Evolutionary conservation across 805 yeast species (phyloP).

Genomic region (Kuraishia molischiana): DNA sequence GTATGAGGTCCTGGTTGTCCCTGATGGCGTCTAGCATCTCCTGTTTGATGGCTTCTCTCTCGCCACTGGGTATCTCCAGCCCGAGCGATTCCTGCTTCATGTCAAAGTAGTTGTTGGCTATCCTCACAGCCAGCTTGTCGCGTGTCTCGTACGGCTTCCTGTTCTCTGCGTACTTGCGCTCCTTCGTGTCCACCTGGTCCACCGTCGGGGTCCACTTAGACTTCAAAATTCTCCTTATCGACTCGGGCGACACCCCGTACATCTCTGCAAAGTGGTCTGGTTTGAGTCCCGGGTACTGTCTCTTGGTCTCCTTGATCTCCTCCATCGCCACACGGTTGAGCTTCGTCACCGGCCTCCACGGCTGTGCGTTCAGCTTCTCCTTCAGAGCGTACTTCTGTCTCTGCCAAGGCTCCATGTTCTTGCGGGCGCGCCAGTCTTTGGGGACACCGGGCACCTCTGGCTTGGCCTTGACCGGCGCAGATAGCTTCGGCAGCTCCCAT

Average conservation of each 20-base stretch:
- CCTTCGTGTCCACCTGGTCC: conserved; percentile 34
- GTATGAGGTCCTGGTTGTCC: background rate
- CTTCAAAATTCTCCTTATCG: conserved; percentile 67
- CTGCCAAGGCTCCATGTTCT: conserved; percentile 54
- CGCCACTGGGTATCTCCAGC: conserved; percentile 19
- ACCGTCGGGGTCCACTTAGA: conserved; percentile 66
- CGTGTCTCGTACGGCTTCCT: conserved; percentile 16
- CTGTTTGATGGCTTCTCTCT: conserved; percentile 14
- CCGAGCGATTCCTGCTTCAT: conserved; percentile 16
- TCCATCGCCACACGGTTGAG: conserved; percentile 63
- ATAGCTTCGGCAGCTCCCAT: conserved; percentile 26
- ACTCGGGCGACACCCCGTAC: conserved; percentile 72
- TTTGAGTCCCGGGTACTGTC: conserved; percentile 46
- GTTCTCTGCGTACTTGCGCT: conserved; percentile 47
- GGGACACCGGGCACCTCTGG: conserved; percentile 20
- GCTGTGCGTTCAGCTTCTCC: conserved; percentile 46
- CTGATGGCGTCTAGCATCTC: background rate
- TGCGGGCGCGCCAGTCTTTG: conserved; percentile 30
- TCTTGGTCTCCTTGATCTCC: conserved; percentile 47
- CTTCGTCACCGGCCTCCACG: conserved; percentile 61
- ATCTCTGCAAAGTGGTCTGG: conserved; percentile 49
- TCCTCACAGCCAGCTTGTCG: conserved; percentile 11
- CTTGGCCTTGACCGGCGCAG: conserved; percentile 16
- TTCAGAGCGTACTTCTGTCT: conserved; percentile 54
- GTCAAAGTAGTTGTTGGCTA: conserved; percentile 16